Conservation (phyloP, 305 asterid genomes). For the Rubia peregrina region DNA sequence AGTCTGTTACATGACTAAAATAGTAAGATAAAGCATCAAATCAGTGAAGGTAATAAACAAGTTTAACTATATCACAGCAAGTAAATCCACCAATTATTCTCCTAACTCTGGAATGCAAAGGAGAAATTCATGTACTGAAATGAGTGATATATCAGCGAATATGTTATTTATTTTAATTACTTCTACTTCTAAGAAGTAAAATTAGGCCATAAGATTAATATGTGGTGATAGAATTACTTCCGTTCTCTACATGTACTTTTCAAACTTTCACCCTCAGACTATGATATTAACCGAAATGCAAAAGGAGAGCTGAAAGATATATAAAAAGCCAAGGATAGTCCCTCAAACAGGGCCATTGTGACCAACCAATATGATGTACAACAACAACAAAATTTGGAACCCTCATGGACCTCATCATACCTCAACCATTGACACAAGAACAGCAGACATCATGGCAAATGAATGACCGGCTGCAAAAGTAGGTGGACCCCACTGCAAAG, state of each 20-base stretch:
- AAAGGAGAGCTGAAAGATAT: not conserved
- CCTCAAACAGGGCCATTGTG: not conserved
- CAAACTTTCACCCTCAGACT: not conserved
- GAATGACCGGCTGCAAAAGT: conserved; percentile 88
- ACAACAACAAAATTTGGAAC: not conserved
- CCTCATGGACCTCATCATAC: conserved; percentile 27
- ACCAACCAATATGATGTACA: too few species aligned
- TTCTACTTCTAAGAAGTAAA: not conserved
- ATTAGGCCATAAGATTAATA: not conserved
- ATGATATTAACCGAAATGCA: not conserved
- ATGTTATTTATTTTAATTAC: not conserved
- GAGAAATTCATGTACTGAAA: not conserved
- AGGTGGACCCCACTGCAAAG: conserved; percentile 98
- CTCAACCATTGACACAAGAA: conserved; percentile 98
- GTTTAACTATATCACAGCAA: not conserved
- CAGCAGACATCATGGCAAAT: conserved; percentile 98
- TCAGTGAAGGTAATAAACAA: not conserved
- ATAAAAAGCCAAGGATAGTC: not conserved
- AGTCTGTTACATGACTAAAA: not conserved
- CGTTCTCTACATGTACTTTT: not conserved
- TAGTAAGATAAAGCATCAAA: not conserved
- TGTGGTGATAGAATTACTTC: not conserved
- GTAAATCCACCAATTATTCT: not conserved
- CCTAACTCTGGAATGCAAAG: not conserved
- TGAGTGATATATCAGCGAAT: not conserved